Evolutionary conservation across 768 basidiomycete genomes (phyloP), one percentile per base, ranked within the genome.

Genomic region (Trametes maxima): DNA sequence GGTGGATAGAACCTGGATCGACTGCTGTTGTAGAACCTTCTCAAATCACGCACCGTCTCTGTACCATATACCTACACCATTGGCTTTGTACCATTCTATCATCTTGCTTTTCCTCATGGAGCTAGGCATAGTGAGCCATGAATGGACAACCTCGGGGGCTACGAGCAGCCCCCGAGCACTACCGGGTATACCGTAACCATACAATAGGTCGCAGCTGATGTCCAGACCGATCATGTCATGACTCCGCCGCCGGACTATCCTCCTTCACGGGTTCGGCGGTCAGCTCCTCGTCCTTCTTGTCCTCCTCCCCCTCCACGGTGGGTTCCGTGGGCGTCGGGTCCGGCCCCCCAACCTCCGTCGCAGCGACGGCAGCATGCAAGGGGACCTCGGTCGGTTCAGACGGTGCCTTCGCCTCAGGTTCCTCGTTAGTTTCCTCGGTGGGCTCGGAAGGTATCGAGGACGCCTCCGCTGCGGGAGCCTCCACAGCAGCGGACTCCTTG

Each of bases 171-270:
- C 13, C 35, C 44, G 44, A 46, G 42, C 24, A n/a, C 16, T 28
- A 37, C 28, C 39, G 56, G 56, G 46, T 57, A 57, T 57, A 44
- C 24, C 46, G 22, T 40, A 33, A 49, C 48, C 56, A 57, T 57
- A 57, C 56, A 57, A 36, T 12, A 5, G 14, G 19, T 33, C n/a
- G 21, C 6, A 33, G 24, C 6, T 14, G 5, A 40, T 17, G 21
- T 36, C 47, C 28, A 40, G 40, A 21, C 5, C 19, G 12, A 22
- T 19, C 10, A 22, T 25, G 21, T 60, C 52, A 60, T 53, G 59
- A 40, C 21, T 47, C 46, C 11, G 59, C 36, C 14, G 45, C 12
- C 0, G 59, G 13, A 24, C 24, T 36, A 14, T 54, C 52, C 44
- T 48, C 37, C 39, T 47, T 52, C 6, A 2, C 45, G 3, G 13